A percentile compares a stretch with the other conserved stretches of the same genome.
These are phyloP conservation scores for Cymbopogon flexuosus DNA, from an alignment of 202 grass and related monocot genomes.

Conservation along the genomic window DNA sequence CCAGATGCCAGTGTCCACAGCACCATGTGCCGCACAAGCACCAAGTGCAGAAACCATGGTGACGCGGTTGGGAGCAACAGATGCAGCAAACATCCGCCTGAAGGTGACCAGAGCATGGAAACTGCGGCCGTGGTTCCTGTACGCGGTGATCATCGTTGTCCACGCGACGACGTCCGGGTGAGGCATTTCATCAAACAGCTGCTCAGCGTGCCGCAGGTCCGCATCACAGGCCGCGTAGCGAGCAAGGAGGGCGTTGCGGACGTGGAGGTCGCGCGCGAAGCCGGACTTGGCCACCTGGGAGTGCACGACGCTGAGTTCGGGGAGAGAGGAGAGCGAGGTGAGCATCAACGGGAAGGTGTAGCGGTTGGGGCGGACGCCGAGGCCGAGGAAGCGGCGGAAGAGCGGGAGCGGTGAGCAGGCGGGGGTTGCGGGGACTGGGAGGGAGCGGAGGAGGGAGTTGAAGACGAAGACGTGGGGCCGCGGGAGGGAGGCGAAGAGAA, in stretches of 20 bases:
- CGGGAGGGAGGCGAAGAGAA: constrained; percentile 51
- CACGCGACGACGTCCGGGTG: constrained; percentile 46
- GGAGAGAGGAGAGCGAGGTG: constrained; percentile 45
- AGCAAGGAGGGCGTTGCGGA: constrained; percentile 49
- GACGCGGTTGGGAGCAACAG: constrained; percentile 57
- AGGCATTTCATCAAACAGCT: constrained; percentile 64
- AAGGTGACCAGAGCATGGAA: constrained; percentile 50
- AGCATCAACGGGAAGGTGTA: constrained; percentile 60
- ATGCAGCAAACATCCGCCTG: constrained; percentile 40
- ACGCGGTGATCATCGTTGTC: constrained; percentile 63
- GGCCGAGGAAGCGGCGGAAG: constrained; percentile 46
- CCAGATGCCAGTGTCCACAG: constrained; percentile 46
- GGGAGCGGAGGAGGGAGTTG: constrained; percentile 58
- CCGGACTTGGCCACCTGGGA: constrained; percentile 46
- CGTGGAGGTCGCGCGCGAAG: constrained; percentile 39
- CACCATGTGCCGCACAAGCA: constrained; percentile 42
- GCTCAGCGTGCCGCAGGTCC: constrained; percentile 26
- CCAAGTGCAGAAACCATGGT: constrained; percentile 58
- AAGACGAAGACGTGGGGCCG: constrained; percentile 62
- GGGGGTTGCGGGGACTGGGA: background rate
- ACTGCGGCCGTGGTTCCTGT: constrained; percentile 30
- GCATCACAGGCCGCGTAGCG: constrained; percentile 32
- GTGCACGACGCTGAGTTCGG: constrained; percentile 36
- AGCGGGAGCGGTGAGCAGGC: constrained; percentile 46
- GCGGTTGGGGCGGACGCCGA: constrained; percentile 54